phyloP scores from a whole-genome alignment of 1,284 basidiomycete species.

The Pulchroboletus neoregius region DNA sequence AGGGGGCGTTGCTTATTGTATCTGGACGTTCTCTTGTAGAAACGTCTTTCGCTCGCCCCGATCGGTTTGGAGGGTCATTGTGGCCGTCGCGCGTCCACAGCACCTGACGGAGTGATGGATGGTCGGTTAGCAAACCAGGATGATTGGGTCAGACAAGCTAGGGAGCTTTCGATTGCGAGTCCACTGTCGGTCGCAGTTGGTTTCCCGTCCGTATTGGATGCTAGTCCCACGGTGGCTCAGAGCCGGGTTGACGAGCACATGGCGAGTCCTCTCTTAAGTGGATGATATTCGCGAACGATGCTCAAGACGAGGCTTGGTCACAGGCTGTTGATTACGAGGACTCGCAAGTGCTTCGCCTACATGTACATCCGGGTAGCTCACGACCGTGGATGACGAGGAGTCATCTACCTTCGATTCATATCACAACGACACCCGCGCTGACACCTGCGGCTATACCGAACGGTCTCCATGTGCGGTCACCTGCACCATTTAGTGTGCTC shows the following conservation, averaged over 20 bases:
- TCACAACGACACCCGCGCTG: conserved; percentile 19
- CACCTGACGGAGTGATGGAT: conserved; percentile 18
- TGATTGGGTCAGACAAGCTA: conserved; percentile 65
- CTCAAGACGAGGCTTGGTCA: conserved; percentile 12
- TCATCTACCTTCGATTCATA: conserved; percentile 29
- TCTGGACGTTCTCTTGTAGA: conserved; percentile 36
- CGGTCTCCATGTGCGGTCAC: conserved; percentile 13
- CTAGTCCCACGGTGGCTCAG: conserved; percentile 10
- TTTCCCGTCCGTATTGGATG: conserved; percentile 6
- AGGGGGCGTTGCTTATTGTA: not conserved
- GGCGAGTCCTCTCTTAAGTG: conserved; percentile 14
- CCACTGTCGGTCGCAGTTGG: conserved; percentile 34
- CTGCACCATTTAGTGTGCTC: conserved; percentile 31
- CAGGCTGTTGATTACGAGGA: conserved; percentile 28
- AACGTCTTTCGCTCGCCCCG: conserved; percentile 48
- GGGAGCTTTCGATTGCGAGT: conserved; percentile 55
- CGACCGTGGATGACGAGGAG: conserved; percentile 16
- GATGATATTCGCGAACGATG: not conserved
- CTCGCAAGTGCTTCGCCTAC: conserved; percentile 8
- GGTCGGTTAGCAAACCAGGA: conserved; percentile 46
- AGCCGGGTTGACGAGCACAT: conserved; percentile 27
- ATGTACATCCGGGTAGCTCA: conserved; percentile 10
- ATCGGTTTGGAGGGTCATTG: conserved; percentile 23
- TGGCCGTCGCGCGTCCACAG: conserved; percentile 16
- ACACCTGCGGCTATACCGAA: not conserved